phyloP scores from a whole-genome alignment of 257 asterid species.

The Gynochthodes officinalis region DNA sequence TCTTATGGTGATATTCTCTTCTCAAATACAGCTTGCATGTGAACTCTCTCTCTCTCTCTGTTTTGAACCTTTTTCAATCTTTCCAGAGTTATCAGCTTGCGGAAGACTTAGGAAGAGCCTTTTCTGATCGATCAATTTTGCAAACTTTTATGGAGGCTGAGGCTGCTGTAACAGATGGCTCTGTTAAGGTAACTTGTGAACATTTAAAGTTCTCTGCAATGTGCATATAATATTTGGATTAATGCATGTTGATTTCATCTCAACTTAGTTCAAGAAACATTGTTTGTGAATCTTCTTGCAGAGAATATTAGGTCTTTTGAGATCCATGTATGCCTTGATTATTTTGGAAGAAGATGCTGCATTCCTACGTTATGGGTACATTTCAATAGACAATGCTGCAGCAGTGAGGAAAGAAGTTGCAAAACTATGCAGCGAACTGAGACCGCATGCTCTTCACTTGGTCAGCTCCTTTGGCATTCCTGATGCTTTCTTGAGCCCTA shows the following conservation, averaged over 20 bases:
- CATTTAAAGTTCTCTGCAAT: not conserved
- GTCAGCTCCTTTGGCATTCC: slow-evolving; percentile 83
- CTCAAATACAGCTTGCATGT: not conserved
- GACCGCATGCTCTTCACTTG: slow-evolving; percentile 81
- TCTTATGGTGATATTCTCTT: slow-evolving; percentile 39
- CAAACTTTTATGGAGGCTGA: slow-evolving; percentile 69
- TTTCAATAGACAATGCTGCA: slow-evolving; percentile 57
- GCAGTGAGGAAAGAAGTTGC: slow-evolving; percentile 69
- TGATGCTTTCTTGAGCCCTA: slow-evolving; percentile 86
- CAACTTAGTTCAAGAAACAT: not conserved
- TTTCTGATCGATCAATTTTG: slow-evolving; percentile 66
- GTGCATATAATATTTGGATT: not conserved
- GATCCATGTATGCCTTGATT: slow-evolving; percentile 61
- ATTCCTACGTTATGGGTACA: slow-evolving; percentile 79
- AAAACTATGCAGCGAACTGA: slow-evolving; percentile 66
- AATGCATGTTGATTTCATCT: not conserved
- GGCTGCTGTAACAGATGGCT: slow-evolving; percentile 42
- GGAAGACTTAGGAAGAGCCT: slow-evolving; percentile 93
- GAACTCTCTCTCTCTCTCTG: slow-evolving; percentile 8
- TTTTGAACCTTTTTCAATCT: slow-evolving; percentile 3
- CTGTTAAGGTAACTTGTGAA: slow-evolving; percentile 51
- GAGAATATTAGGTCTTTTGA: slow-evolving; percentile 61
- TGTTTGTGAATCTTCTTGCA: slow-evolving; percentile 29
- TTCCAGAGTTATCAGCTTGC: slow-evolving; percentile 88
- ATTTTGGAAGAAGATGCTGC: slow-evolving; percentile 84